These are phyloP conservation scores for Candida loeiensis DNA, from an alignment of 805 yeast genomes.

Conservation along the genomic window DNA sequence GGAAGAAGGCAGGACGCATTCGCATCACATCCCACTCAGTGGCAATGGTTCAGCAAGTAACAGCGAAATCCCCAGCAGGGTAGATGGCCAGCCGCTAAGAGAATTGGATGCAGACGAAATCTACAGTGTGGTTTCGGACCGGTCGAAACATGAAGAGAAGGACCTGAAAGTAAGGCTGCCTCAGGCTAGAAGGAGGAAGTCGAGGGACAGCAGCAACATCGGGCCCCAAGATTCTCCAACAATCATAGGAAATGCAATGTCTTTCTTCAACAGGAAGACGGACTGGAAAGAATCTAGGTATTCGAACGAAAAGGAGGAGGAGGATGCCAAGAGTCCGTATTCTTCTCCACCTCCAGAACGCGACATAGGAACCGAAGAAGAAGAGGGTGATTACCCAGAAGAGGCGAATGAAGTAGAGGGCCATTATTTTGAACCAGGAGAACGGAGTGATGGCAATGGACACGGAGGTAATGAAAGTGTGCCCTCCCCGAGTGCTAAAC, in stretches of 20 bases:
- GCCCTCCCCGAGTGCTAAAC: constrained; percentile 2
- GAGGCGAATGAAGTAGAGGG: neutral
- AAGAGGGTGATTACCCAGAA: neutral
- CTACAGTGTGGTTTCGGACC: constrained; percentile 9
- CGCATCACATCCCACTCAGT: neutral
- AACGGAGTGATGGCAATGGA: too few species aligned
- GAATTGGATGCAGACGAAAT: constrained; percentile 11
- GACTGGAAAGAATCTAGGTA: constrained; percentile 36
- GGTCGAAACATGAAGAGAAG: constrained; percentile 3
- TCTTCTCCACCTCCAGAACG: constrained; percentile 3
- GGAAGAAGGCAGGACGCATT: neutral
- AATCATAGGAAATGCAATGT: constrained; percentile 29
- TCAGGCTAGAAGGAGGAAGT: constrained; percentile 1
- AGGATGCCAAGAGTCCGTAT: constrained; percentile 15
- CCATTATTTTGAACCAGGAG: neutral
- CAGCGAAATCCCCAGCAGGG: neutral
- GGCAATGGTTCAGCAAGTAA: neutral
- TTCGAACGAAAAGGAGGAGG: constrained; percentile 27
- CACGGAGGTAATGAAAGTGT: too few species aligned
- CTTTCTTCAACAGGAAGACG: constrained; percentile 23
- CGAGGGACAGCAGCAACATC: neutral
- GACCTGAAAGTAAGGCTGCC: neutral
- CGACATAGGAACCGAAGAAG: neutral
- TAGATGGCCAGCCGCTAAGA: constrained; percentile 3
- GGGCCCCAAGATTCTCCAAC: constrained; percentile 20